Evolutionary conservation across 805 yeast genomes (phyloP).

Genomic region (Lipomyces sp.): DNA sequence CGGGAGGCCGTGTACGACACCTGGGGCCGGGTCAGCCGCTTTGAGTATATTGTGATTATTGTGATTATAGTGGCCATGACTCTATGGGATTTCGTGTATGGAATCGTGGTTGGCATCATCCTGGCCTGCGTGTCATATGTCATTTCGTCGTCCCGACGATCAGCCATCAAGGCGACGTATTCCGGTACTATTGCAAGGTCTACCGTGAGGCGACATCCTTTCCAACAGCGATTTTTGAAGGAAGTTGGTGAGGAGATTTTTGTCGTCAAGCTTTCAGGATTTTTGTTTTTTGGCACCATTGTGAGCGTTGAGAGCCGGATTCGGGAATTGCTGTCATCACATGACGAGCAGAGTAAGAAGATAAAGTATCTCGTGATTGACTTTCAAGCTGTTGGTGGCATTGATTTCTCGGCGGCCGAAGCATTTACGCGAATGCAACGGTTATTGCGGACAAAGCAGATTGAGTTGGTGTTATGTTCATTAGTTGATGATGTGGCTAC

Average conservation of each 20-base stretch:
- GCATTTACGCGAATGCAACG: constrained; percentile 88
- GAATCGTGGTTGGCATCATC: constrained; percentile 86
- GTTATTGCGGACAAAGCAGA: constrained; percentile 67
- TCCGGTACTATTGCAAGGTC: constrained; percentile 90
- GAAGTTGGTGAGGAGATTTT: constrained; percentile 91
- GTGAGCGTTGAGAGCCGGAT: constrained; percentile 85
- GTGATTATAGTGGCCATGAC: constrained; percentile 96
- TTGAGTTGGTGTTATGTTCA: constrained; percentile 78
- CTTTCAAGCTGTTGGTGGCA: constrained; percentile 73
- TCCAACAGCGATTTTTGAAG: constrained; percentile 80
- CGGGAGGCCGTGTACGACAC: constrained; percentile 89
- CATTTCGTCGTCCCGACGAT: constrained; percentile 84
- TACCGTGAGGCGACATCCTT: constrained; percentile 87
- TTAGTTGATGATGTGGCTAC: constrained; percentile 67
- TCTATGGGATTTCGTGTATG: constrained; percentile 89
- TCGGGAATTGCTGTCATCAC: constrained; percentile 64
- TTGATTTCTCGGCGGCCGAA: constrained; percentile 96
- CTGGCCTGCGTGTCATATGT: constrained; percentile 94
- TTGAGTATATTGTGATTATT: constrained; percentile 83
- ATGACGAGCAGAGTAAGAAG: constrained; percentile 50
- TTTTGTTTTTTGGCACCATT: constrained; percentile 92
- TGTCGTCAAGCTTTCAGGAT: constrained; percentile 83
- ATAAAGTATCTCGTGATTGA: constrained; percentile 83
- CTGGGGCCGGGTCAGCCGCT: constrained; percentile 68
- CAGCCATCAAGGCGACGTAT: constrained; percentile 79